Evolutionary conservation across 805 yeast genomes (phyloP).

Genomic region (Pichia californica): DNA sequence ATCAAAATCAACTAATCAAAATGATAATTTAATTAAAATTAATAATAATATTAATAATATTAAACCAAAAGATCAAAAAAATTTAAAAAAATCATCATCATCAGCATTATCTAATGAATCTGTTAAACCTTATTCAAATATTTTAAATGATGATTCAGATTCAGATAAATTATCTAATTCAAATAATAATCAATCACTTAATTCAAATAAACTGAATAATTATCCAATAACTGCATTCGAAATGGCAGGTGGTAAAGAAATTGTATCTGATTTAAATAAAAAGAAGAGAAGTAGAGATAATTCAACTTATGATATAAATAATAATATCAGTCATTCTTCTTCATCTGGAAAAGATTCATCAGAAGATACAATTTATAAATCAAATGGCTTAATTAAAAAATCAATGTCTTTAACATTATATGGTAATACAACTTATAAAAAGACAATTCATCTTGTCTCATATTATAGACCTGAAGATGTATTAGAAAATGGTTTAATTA

Average conservation of each 20-base stretch:
- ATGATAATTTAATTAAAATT: background rate
- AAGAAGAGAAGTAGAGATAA: background rate
- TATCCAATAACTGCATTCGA: slow-evolving; percentile 12
- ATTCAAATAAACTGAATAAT: background rate
- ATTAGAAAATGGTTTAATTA: slow-evolving; percentile 41
- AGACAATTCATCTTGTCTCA: slow-evolving; percentile 66
- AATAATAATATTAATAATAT: too few species aligned
- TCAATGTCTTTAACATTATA: slow-evolving; percentile 63
- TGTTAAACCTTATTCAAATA: background rate
- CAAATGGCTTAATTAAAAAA: slow-evolving; percentile 73
- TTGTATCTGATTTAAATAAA: background rate
- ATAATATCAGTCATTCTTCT: background rate
- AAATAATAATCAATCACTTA: too few species aligned
- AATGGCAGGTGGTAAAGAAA: slow-evolving; percentile 14
- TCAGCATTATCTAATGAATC: too few species aligned
- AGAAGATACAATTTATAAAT: slow-evolving; percentile 46
- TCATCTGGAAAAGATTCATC: background rate
- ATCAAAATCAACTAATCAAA: slow-evolving; percentile 31
- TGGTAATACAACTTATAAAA: slow-evolving; percentile 21
- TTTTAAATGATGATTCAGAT: background rate
- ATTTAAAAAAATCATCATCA: slow-evolving; percentile 28
- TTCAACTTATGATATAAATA: background rate
- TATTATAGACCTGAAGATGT: slow-evolving; percentile 79
- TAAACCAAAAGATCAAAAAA: slow-evolving; percentile 9
- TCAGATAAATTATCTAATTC: too few species aligned